Evolutionary conservation across 305 asterid genomes (phyloP).

Genomic region (Fraxinus platypoda): DNA sequence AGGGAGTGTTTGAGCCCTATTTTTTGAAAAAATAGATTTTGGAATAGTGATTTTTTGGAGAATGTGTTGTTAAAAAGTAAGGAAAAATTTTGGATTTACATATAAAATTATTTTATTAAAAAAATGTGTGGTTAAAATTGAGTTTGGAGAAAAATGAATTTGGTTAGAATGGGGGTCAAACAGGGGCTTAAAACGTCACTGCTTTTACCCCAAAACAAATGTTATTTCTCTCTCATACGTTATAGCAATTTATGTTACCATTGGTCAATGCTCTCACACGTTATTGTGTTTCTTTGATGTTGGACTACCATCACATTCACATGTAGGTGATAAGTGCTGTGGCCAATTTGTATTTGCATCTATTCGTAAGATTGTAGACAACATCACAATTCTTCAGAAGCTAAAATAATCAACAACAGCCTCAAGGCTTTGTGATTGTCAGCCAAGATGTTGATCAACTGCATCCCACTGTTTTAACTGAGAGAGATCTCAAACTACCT

Average conservation of each 20-base stretch:
- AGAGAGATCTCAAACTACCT: background rate
- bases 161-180: too few relatives aligned
- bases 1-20: too few relatives aligned
- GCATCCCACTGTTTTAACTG: background rate
- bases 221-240: background rate
- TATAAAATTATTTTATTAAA: too few relatives aligned
- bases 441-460: background rate
- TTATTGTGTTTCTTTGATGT: background rate
- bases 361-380: background rate
- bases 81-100: too few relatives aligned
- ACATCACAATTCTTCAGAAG: background rate
- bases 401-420: background rate
- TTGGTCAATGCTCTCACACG: background rate
- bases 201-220: background rate
- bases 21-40: too few relatives aligned
- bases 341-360: background rate
- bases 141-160: too few relatives aligned
- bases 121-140: too few relatives aligned
- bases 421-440: background rate
- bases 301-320: background rate
- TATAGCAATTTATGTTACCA: background rate
- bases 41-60: too few relatives aligned
- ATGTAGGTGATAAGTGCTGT: background rate
- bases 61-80: too few relatives aligned
- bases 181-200: background rate